Base-by-base conservation (phyloP, 1,284 basidiomycete genomes). In the Paramarasmius palmivorus region DNA sequence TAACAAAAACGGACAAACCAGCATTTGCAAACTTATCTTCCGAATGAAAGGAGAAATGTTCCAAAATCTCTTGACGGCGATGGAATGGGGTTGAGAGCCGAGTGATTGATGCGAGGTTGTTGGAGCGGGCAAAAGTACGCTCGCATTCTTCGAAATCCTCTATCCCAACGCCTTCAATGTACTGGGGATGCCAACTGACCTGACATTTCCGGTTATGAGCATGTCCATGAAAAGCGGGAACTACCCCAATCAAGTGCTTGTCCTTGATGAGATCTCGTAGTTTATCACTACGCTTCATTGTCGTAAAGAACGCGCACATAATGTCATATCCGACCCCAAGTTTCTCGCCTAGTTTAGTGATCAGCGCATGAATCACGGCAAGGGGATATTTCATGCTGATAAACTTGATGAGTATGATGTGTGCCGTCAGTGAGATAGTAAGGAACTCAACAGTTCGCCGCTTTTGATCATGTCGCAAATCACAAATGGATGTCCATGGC, bases 111-210 rank as follows among this genome's bases (percentile, higher is more conserved):
- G 68, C 69, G 22, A 71, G 55, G 8, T 38, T 48, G 54, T 72
- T 73, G 4, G 66, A 69, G 7, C 52, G 40, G 2, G 63, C 64
- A 58, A 72, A 74, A 6, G 68, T 52, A 0, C 66, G 61, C 53
- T 73, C 68, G 17, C 65, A 61, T 0, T 58, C 65, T 47, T 70
- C 67, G 6, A 73, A 61, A 49, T 73, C 71, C 44, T 73, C 70
- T 14, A 72, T 60, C 0, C 72, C 72, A 17, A 64, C 59, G 0
- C 69, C 67, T 1, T 56, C 22, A 7, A 67, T 60, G 47, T 63
- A 60, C 9, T 64, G 56, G 1, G 69, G 69, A 52, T 73, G 71
- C 49, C 64, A 61, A 2, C 54, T 15, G 1, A 64, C 46, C 42
- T 73, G 72, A 51, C 73, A 74, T 0, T 35, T 6, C 12, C 61